Conservation (phyloP, 306 rosid genomes). For the Nissolia schottii region DNA sequence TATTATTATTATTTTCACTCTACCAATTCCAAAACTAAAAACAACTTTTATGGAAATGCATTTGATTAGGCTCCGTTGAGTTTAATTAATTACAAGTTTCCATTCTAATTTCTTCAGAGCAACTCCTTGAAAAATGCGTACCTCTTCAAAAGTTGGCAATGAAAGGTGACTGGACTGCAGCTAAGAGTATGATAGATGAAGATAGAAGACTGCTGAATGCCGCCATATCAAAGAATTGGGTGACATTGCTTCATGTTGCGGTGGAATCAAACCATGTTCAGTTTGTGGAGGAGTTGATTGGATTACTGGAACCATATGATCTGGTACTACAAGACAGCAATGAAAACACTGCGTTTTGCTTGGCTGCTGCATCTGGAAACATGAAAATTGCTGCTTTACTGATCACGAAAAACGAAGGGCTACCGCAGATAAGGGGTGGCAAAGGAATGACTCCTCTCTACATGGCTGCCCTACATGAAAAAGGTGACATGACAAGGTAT, state of each 20-base stretch:
- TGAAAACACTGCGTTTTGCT: constrained; percentile 25
- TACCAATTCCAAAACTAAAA: no score
- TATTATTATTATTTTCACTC: no score
- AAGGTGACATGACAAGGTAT: constrained; percentile 21
- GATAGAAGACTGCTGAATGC: neutral
- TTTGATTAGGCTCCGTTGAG: no score
- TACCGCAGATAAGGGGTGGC: constrained; percentile 18
- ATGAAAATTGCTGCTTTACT: constrained; percentile 6
- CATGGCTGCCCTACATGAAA: constrained; percentile 28
- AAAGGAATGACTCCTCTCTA: constrained; percentile 28
- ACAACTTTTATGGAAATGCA: no score
- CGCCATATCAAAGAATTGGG: constrained; percentile 24
- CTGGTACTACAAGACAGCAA: constrained; percentile 22
- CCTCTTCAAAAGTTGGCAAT: constrained; percentile 33
- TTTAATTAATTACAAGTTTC: neutral
- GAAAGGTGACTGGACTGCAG: constrained; percentile 34
- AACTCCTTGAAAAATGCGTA: constrained; percentile 17
- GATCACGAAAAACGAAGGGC: neutral
- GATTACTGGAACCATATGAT: neutral
- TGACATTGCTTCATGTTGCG: constrained; percentile 33
- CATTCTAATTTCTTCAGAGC: neutral
- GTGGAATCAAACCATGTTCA: constrained; percentile 28
- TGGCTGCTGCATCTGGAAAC: constrained; percentile 31
- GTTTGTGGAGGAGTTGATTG: constrained; percentile 29
- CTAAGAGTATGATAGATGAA: constrained; percentile 10